Evolutionary conservation across 176 grass and related monocot genomes (phyloP), one percentile per base, ranked within the genome.

Genomic region (Pontederia paniculata): DNA sequence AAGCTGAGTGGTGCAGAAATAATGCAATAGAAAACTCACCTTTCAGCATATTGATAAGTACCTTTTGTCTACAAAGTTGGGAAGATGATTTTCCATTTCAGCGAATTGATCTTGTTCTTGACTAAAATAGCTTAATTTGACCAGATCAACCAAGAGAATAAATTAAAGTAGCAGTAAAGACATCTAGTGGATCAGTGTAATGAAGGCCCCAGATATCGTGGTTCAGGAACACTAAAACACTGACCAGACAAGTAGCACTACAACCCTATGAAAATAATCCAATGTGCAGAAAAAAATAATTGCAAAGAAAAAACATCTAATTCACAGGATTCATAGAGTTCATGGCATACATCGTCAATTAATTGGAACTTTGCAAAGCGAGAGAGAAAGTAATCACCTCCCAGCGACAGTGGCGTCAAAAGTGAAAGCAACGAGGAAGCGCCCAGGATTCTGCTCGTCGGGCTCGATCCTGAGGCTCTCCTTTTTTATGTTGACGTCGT

Each of bases 401-500:
- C 81, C 81, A 43, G 72, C 67, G 44, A 54, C 68, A 2, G 74
- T 69, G 16, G 76, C 76, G 22, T 80, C 76, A 23, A 80, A 76
- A 15, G 51, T 68, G 76, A 80, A 84, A 53, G 68, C 46, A 51
- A 84, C 46, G 42, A 81, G 81, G 42, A 72, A 73, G 21, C 52
- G 9, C 50, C 71, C 52, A 10, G 55, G 50, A 21, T 64, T 77
- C 2, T 68, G 72, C 9, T 67, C 64, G 25, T 84, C 76, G 12
- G 68, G 52, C 21, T 76, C 76, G 11, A 84, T 45, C 42, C 76
- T 69, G 37, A 84, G 52, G 45, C 76, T 69, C 22, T 76, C 68
- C 52, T 54, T 73, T 52, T 74, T 79, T 55, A 84, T 17, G 58
- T 80, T 79, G 67, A 80, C 72, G 42, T 73, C 76, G 51, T 65